Evolutionary conservation across 805 yeast genomes (phyloP), one percentile per base, ranked within the genome.

Genomic region (Tetrapisispora nanseiensis): DNA sequence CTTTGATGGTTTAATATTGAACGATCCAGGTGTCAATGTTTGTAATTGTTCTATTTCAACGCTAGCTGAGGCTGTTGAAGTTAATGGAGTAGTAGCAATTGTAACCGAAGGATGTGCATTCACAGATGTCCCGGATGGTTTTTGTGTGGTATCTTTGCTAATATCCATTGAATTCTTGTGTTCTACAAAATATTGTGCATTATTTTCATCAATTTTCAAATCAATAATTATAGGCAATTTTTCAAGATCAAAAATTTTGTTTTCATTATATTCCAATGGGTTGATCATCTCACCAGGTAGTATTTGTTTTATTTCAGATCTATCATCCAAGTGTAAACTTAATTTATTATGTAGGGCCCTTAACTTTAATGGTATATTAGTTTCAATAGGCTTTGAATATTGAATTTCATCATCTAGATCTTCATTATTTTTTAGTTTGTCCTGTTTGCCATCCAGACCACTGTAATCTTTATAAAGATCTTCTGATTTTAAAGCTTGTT

Each of bases 231-330:
- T 45, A 11, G 62, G 54, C 11, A 61, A 39, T 13, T 45, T 40
- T 3, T 49, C 41, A 8, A 57, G 40, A 42, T 57, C 54, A 3
- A 46, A 42, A n/a, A 57, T 41, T 7, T 47, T 38, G 0, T 51
- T 46, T 38, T 59, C 65, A 39, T 54, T 55, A 38, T 46, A 55
- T 5, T 49, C 46, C 16, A 40, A 30, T 13, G 50, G 49, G n/a
- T 29, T 23, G 18, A n/a, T 43, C 19, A 13, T 23, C 16, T 15
- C 11, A 11, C 13, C 18, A 4, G 11, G n/a, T n/a, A n/a, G n/a
- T n/a, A n/a, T n/a, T n/a, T n/a, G n/a, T n/a, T n/a, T n/a, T n/a
- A n/a, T n/a, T n/a, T n/a, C n/a, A n/a, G n/a, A n/a, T n/a, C n/a
- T n/a, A n/a, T n/a, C n/a, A n/a, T n/a, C n/a, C n/a, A n/a, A n/a